A percentile compares a stretch with the other conserved stretches of the same genome.
These are phyloP conservation scores for Cladorrhinum sp. DNA, from an alignment of 2,329 filamentous ascomycete genomes.

Conservation along the genomic window DNA sequence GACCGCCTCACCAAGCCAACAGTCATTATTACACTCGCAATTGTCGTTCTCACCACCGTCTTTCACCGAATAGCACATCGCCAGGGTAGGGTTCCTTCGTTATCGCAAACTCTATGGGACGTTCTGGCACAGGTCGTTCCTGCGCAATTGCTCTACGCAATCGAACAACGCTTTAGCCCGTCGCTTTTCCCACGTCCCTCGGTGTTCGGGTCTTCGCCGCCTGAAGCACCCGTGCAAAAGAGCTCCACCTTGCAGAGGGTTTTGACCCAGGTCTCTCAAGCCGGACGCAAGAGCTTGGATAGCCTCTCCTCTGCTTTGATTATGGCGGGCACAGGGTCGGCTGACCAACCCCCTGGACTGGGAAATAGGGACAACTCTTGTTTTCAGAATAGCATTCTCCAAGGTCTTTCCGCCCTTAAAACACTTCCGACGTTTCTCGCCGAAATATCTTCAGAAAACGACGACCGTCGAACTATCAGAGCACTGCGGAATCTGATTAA, in stretches of 20 bases:
- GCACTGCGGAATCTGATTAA: constrained; percentile 63
- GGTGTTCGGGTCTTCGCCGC: constrained; percentile 32
- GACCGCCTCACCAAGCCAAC: constrained; percentile 37
- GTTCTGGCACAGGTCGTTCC: constrained; percentile 56
- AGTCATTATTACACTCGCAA: constrained; percentile 34
- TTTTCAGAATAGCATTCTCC: constrained; percentile 95
- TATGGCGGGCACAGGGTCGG: constrained; percentile 32
- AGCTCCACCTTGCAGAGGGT: constrained; percentile 63
- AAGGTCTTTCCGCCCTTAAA: constrained; percentile 73
- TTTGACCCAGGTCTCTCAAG: constrained; percentile 42
- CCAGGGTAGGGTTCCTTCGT: constrained; percentile 29
- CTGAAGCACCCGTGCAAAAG: constrained; percentile 53
- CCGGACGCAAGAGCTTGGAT: constrained; percentile 53
- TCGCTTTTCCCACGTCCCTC: constrained; percentile 40
- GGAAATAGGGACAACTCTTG: constrained; percentile 95
- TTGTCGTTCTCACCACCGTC: constrained; percentile 33
- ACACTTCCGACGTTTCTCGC: constrained; percentile 66
- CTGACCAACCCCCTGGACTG: constrained; percentile 61
- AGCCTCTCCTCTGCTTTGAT: constrained; percentile 48
- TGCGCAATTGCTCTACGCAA: constrained; percentile 51
- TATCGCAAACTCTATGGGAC: constrained; percentile 59
- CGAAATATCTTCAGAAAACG: constrained; percentile 37
- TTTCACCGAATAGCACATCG: constrained; percentile 36
- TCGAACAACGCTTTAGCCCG: constrained; percentile 55
- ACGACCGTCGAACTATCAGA: constrained; percentile 36